Evolutionary conservation across 768 basidiomycete genomes (phyloP), one percentile per base, ranked within the genome.

Genomic region (Fomitopsis serialis): DNA sequence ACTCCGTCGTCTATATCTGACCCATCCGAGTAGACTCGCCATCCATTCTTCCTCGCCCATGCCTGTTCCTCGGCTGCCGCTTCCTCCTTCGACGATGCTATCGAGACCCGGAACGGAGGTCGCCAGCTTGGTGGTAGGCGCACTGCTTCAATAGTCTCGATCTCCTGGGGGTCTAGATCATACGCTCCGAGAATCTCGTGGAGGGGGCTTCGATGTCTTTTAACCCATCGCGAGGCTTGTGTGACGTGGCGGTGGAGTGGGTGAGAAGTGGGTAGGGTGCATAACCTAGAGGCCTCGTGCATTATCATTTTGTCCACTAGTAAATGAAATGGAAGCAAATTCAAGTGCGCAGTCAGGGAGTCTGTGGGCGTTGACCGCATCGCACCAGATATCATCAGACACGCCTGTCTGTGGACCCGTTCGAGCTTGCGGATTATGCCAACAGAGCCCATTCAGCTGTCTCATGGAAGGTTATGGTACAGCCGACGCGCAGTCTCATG

Each of bases 1-100:
- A n/a, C n/a, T n/a, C n/a, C n/a, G n/a, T 10, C 63, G 60, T 11
- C 61, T 68, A 1, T 70, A 68, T 6, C 68, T 66, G 37, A n/a
- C n/a, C n/a, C n/a, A n/a, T 69, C 69, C 2, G 68, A 58, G 53
- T 66, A 70, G 0, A 70, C 48, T 9, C 54, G 34, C 1, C 56
- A 43, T 0, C 54, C 55, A 9, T 42, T 32, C 0, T 34, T 15
- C 15, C 19, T 24, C 29, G 12, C 34, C 50, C 56, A 58, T 1
- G 13, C 9, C 5, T 10, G 9, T 9, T 57, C 58, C 0, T 56
- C 46, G 37, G 21, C 47, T 9, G 25, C 11, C 1, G 64, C 62
- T 22, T 42, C 7, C 29, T 48, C 10, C n/a, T n/a, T n/a, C n/a
- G n/a, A n/a, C n/a, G n/a, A n/a, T n/a, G n/a, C n/a, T n/a, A n/a